Base-by-base conservation (phyloP, 768 basidiomycete species). In the Cyclocybe aegerita region DNA sequence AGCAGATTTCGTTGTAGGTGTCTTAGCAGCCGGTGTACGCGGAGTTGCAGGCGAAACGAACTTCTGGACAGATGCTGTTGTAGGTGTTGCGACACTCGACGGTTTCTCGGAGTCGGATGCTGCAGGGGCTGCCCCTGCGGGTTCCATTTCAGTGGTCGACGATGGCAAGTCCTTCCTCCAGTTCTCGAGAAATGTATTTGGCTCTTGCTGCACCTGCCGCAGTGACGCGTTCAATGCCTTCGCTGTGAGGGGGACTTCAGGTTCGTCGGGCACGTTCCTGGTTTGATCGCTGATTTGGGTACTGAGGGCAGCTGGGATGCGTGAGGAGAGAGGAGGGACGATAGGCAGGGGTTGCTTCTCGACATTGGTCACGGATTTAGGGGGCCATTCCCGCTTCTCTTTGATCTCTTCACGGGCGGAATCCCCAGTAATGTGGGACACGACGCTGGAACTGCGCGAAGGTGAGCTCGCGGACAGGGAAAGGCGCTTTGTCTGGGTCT, bases 341-440 rank as follows among this genome's bases (percentile, higher is more conserved):
- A 66, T 60, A 12, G 65, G 57, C 43, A 65, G 63, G 14, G 73
- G 66, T 59, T 73, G 76, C 32, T 65, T 64, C 33, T 51, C 55
- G 31, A 66, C 62, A n/a, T 63, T 53, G 41, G 48, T 11, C 15
- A 66, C 47, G 36, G 72, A 60, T 63, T 73, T 80, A 34, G 83
- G 89, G 6, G 89, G 87, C 88, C 88, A 90, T 75, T 91, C 90
- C 39, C 81, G 79, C 62, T 79, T 82, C 65, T 86, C 87, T 68
- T 81, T 86, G 35, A 70, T 62, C 59, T 89, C 88, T 59, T 84
- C 85, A 65, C 80, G 84, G 32, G 72, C 69, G 9, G 83, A 77
- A 63, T 90, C 87, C 38, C 82, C 79, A 7, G 81, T 77, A 47
- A 70, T 71, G 57, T 89, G 81, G 29, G 86, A 86, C 14, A 77